Conservation (phyloP, 805 yeast species). For the Metschnikowia rubicola region DNA sequence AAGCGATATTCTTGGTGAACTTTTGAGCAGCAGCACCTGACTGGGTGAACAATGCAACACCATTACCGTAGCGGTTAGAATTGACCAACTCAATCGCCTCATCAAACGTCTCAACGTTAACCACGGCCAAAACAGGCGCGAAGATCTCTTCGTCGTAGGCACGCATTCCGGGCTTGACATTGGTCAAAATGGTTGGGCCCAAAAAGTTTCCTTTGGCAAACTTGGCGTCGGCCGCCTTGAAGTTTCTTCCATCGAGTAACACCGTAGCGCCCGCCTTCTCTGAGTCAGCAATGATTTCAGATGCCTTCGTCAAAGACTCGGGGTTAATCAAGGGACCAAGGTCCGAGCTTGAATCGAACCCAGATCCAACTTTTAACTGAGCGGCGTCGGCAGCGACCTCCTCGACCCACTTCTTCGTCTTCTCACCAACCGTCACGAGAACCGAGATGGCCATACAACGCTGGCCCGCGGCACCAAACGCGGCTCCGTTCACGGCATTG, state of each 20-base stretch:
- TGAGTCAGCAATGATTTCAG: conserved; percentile 52
- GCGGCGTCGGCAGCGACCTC: conserved; percentile 59
- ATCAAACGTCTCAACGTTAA: conserved; percentile 60
- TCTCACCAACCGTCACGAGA: conserved; percentile 62
- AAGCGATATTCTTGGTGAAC: conserved; percentile 63
- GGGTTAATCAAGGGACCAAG: conserved; percentile 74
- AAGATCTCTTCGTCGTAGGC: conserved; percentile 73
- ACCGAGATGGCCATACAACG: conserved; percentile 79
- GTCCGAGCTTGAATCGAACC: conserved; percentile 60
- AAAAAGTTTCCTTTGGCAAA: conserved; percentile 60
- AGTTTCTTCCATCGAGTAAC: conserved; percentile 61
- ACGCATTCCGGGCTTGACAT: conserved; percentile 64
- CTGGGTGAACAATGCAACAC: conserved; percentile 65
- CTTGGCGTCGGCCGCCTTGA: conserved; percentile 35
- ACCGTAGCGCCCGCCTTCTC: conserved; percentile 61
- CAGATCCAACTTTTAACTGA: conserved; percentile 57
- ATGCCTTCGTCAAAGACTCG: conserved; percentile 50
- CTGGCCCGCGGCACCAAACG: conserved; percentile 84
- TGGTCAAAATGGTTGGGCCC: conserved; percentile 64
- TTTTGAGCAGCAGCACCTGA: conserved; percentile 69
- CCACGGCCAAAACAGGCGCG: conserved; percentile 69
- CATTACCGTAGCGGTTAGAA: conserved; percentile 61
- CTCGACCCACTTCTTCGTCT: conserved; percentile 57
- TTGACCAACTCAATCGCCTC: conserved; percentile 66
- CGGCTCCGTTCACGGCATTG: conserved; percentile 68